Percentiles rank a stretch among this genome's conserved stretches.
Conservation (phyloP, 106 monocot genomes). For the Dendrobium officinale region DNA sequence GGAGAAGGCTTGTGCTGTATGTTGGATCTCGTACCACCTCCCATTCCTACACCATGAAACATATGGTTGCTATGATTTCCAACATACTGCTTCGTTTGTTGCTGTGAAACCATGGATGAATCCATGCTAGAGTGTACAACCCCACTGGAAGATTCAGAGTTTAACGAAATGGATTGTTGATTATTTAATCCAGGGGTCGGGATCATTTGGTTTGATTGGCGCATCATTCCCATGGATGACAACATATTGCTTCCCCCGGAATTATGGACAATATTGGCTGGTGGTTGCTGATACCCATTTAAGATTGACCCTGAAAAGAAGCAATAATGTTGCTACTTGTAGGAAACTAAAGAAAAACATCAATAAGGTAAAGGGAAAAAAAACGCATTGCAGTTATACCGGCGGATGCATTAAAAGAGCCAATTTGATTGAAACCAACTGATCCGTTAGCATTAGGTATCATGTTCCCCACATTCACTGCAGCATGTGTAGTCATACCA, state of each 20-base stretch:
- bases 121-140: slow-evolving; percentile 41
- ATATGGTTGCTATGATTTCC: slow-evolving; percentile 53
- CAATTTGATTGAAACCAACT: slow-evolving; percentile 20
- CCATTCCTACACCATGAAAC: slow-evolving; percentile 42
- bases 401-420: slow-evolving; percentile 29
- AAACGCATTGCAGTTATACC: slow-evolving; percentile 18
- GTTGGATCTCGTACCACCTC: slow-evolving; percentile 41
- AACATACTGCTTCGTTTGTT: slow-evolving; percentile 59
- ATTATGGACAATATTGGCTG: slow-evolving; percentile 36
- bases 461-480: slow-evolving; percentile 22
- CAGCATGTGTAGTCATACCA: slow-evolving; percentile 22
- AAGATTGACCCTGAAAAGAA: slow-evolving; percentile 32
- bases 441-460: slow-evolving; percentile 28
- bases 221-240: slow-evolving; percentile 34
- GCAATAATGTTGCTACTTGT: slow-evolving; percentile 5
- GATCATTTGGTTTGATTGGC: slow-evolving; percentile 76
- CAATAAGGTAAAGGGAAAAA: neutral
- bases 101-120: slow-evolving; percentile 35
- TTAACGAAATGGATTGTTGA: slow-evolving; percentile 35
- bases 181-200: slow-evolving; percentile 89
- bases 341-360: neutral
- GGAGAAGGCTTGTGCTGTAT: slow-evolving; percentile 47
- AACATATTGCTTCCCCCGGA: slow-evolving; percentile 36
- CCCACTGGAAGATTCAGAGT: slow-evolving; percentile 43
- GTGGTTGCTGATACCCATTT: slow-evolving; percentile 51